Percentiles rank a stretch among this genome's conserved stretches.
phyloP scores from a whole-genome alignment of 768 basidiomycete species.

The Heimioporus sp. region DNA sequence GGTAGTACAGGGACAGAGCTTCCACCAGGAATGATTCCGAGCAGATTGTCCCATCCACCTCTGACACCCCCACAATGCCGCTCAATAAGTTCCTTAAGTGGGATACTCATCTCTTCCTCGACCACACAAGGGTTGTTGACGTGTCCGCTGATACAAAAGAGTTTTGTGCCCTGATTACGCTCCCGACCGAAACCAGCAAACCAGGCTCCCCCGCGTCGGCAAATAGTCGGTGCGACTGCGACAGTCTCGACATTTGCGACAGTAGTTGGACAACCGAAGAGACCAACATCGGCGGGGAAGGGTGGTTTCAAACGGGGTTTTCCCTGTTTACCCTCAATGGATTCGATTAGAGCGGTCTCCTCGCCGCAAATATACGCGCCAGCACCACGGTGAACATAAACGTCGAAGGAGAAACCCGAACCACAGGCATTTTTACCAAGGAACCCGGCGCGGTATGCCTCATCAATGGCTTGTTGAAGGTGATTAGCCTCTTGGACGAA shows the following conservation, averaged over 20 bases:
- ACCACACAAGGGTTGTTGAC: slow-evolving; percentile 98
- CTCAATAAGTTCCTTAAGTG: slow-evolving; percentile 88
- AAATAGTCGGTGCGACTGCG: slow-evolving; percentile 95
- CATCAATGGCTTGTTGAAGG: slow-evolving; percentile 92
- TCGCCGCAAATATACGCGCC: slow-evolving; percentile 99
- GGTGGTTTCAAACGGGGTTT: slow-evolving; percentile 98
- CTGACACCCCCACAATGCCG: slow-evolving; percentile 95
- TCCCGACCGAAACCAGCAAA: slow-evolving; percentile 91
- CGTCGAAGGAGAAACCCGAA: slow-evolving; percentile 92
- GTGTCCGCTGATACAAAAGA: slow-evolving; percentile 95
- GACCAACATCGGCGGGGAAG: slow-evolving; percentile 97
- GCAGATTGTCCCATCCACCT: slow-evolving; percentile 95
- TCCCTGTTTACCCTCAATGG: slow-evolving; percentile 96
- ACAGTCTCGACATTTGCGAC: slow-evolving; percentile 99
- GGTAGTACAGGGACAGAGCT: slow-evolving; percentile 93
- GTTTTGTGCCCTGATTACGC: slow-evolving; percentile 94
- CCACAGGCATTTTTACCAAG: slow-evolving; percentile 91
- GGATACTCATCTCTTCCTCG: slow-evolving; percentile 99
- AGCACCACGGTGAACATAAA: slow-evolving; percentile 97
- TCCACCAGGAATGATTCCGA: slow-evolving; percentile 96
- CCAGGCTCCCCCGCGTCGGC: slow-evolving; percentile 84
- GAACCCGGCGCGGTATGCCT: slow-evolving; percentile 88
- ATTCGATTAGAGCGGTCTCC: slow-evolving; percentile 97
- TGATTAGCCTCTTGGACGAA: slow-evolving; percentile 95
- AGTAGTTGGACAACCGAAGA: slow-evolving; percentile 96